Conservation (phyloP, 1,284 basidiomycete genomes). For the Apiotrichum gracile region DNA sequence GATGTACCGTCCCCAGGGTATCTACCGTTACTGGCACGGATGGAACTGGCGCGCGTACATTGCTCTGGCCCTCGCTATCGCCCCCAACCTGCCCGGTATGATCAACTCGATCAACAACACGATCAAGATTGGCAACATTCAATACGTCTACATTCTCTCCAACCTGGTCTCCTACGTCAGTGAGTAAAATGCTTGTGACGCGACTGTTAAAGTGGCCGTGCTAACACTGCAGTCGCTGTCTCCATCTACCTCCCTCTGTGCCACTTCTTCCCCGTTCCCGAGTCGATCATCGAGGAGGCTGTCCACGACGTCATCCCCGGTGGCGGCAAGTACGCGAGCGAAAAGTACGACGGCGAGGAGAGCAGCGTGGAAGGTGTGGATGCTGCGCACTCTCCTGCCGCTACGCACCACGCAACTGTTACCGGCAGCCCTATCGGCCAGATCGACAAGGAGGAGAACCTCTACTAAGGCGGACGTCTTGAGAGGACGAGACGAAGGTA, state of each 20-base stretch:
- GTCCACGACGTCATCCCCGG: conserved; percentile 46
- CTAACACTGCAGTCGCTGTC: conserved; percentile 18
- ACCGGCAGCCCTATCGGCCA: not conserved
- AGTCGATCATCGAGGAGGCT: conserved; percentile 56
- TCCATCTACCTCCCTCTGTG: conserved; percentile 60
- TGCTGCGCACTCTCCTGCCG: not conserved
- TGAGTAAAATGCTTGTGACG: not conserved
- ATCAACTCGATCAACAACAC: conserved; percentile 41
- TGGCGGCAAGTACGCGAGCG: not conserved
- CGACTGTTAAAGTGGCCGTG: not conserved
- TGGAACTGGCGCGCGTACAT: conserved; percentile 62
- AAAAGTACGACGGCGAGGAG: not conserved
- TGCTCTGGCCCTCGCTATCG: conserved; percentile 58
- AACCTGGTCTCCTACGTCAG: conserved; percentile 9
- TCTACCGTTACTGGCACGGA: conserved; percentile 45
- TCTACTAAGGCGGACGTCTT: not conserved
- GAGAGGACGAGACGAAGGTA: no score
- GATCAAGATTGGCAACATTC: conserved; percentile 58
- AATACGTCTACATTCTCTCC: conserved; percentile 47
- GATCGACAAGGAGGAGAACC: not conserved
- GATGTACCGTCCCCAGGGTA: conserved; percentile 31
- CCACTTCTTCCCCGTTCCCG: conserved; percentile 56
- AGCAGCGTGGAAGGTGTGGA: not conserved
- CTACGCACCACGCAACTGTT: not conserved
- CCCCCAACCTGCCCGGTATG: conserved; percentile 67